Percentiles rank a stretch among this genome's conserved stretches.
Evolutionary conservation across 108 stramenopile species (phyloP).

Genomic region (Cyclotella baltica): DNA sequence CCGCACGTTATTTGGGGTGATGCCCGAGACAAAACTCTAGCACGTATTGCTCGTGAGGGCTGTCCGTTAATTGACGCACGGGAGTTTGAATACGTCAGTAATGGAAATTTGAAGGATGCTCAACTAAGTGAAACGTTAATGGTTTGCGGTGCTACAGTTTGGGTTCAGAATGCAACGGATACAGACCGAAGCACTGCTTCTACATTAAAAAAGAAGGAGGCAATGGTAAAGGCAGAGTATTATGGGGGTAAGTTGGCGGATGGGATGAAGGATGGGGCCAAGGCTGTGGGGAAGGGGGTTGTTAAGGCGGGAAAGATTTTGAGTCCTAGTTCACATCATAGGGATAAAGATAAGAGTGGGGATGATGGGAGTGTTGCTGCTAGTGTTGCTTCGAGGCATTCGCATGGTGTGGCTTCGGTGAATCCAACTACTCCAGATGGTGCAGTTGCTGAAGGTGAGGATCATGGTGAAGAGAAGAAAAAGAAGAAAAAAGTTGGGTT

Average conservation of each 20-base stretch:
- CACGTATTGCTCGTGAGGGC: slow-evolving; percentile 44
- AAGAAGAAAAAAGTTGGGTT: slow-evolving; percentile 6
- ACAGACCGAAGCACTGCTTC: slow-evolving; percentile 22
- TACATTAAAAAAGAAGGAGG: slow-evolving; percentile 21
- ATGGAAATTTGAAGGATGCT: slow-evolving; percentile 39
- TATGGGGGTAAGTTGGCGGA: slow-evolving; percentile 38
- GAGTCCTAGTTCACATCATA: background rate
- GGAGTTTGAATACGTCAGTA: slow-evolving; percentile 49
- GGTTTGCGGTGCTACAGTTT: slow-evolving; percentile 45
- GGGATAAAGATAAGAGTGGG: slow-evolving; percentile 10
- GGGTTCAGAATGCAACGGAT: slow-evolving; percentile 45
- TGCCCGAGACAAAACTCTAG: slow-evolving; percentile 41
- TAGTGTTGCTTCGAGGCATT: slow-evolving; percentile 1
- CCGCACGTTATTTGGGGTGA: slow-evolving; percentile 54
- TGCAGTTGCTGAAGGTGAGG: too few relatives aligned
- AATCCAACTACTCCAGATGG: too few relatives aligned
- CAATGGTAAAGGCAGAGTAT: slow-evolving; percentile 44
- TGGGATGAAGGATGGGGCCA: slow-evolving; percentile 26
- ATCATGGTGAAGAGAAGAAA: too few relatives aligned
- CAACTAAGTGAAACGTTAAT: slow-evolving; percentile 47
- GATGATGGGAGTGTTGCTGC: background rate
- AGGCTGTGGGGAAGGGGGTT: slow-evolving; percentile 15
- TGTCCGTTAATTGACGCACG: slow-evolving; percentile 48
- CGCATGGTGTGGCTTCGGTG: too few relatives aligned
- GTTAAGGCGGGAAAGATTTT: slow-evolving; percentile 15